Percentiles rank a stretch among this genome's conserved stretches.
These are phyloP conservation scores for Talaromyces ruber DNA, from an alignment of 495 filamentous ascomycete species.

Conservation along the genomic window DNA sequence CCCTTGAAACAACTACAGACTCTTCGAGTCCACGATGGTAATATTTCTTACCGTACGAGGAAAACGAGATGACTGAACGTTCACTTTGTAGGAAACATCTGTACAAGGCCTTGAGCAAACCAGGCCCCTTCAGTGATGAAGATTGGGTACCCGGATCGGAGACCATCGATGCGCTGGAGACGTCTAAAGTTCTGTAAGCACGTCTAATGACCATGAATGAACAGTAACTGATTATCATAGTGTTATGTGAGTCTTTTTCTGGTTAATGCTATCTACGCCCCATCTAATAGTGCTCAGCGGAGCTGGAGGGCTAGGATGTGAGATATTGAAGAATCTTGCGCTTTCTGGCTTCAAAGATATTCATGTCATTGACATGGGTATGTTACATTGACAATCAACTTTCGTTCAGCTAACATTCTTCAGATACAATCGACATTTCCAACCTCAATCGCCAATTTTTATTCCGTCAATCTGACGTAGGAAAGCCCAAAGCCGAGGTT, in stretches of 20 bases:
- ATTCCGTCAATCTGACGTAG: conserved; percentile 87
- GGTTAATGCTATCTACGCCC: neutral
- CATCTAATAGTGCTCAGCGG: conserved; percentile 48
- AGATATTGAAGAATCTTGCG: conserved; percentile 94
- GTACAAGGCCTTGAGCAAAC: conserved; percentile 62
- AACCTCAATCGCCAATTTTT: conserved; percentile 98
- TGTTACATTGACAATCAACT: conserved; percentile 6
- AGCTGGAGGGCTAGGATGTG: conserved; percentile 91
- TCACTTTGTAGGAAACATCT: conserved; percentile 62
- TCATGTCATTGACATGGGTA: conserved; percentile 98
- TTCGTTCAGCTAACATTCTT: conserved; percentile 13
- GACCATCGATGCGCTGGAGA: conserved; percentile 50
- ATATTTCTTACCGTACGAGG: too few species aligned
- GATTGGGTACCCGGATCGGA: conserved; percentile 57
- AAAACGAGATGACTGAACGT: neutral
- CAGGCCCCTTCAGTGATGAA: conserved; percentile 70
- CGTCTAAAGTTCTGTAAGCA: conserved; percentile 63
- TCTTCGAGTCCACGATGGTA: neutral
- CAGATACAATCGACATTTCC: conserved; percentile 95
- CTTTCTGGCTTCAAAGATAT: conserved; percentile 94
- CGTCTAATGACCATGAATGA: conserved; percentile 10
- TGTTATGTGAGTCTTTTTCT: conserved; percentile 36
- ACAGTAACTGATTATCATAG: conserved; percentile 18
- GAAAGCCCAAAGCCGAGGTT: conserved; percentile 87
- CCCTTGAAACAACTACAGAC: conserved; percentile 1